These are phyloP conservation scores for Lasiosphaeria hispida DNA, from an alignment of 495 filamentous ascomycete species.

Conservation along the genomic window DNA sequence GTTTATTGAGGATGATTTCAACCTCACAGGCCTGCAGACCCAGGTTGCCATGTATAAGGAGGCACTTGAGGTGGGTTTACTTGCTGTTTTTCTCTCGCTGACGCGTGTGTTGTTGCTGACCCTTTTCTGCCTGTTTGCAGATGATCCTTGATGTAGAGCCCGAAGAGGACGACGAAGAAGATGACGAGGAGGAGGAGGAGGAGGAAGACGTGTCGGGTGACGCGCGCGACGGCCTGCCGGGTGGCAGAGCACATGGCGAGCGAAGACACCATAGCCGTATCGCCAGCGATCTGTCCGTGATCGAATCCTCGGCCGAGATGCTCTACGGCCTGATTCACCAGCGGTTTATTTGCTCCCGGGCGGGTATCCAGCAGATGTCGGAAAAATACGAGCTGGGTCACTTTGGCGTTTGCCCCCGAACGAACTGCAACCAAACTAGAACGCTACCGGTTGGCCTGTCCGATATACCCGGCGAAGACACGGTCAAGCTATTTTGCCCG, in stretches of 20 bases:
- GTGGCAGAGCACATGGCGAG: slow-evolving; percentile 50
- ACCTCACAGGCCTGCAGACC: slow-evolving; percentile 88
- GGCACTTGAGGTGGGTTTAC: slow-evolving; percentile 56
- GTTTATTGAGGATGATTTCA: slow-evolving; percentile 99
- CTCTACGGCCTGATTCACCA: slow-evolving; percentile 98
- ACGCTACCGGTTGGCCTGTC: slow-evolving; percentile 90
- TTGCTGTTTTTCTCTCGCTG: not conserved
- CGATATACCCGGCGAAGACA: slow-evolving; percentile 93
- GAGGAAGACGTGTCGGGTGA: slow-evolving; percentile 75
- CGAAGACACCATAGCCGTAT: slow-evolving; percentile 82
- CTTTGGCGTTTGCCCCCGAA: slow-evolving; percentile 90
- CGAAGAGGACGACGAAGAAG: slow-evolving; percentile 84
- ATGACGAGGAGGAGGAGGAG: slow-evolving; percentile 75
- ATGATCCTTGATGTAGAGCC: slow-evolving; percentile 99
- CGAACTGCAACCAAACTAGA: slow-evolving; percentile 79
- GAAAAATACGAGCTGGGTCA: slow-evolving; percentile 97
- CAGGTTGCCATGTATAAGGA: slow-evolving; percentile 99
- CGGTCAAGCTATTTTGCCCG: slow-evolving; percentile 97
- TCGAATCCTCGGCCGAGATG: slow-evolving; percentile 94
- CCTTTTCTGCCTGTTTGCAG: slow-evolving; percentile 47
- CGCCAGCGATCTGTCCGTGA: slow-evolving; percentile 86
- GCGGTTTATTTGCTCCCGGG: slow-evolving; percentile 95
- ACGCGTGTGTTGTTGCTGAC: slow-evolving; percentile 9
- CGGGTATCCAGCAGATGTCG: slow-evolving; percentile 97
- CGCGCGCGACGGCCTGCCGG: slow-evolving; percentile 46